A percentile compares a stretch with the other conserved stretches of the same genome.
Evolutionary conservation across 495 filamentous ascomycete genomes (phyloP).

Genomic region (Opeltia flavorubescens): DNA sequence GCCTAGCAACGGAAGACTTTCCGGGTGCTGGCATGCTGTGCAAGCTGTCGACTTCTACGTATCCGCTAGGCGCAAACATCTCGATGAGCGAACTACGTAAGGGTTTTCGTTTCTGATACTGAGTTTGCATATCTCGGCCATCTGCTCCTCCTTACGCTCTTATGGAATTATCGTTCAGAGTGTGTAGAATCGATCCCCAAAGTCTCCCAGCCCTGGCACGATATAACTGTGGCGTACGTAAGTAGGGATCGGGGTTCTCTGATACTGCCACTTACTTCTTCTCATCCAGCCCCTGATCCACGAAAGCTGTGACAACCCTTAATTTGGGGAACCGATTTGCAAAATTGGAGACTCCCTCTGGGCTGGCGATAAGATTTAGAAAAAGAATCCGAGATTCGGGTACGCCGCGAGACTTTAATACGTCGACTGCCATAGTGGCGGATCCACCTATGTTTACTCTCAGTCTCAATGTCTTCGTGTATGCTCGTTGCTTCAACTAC

Average conservation of each 20-base stretch:
- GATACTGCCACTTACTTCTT: slow-evolving; percentile 59
- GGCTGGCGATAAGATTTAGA: slow-evolving; percentile 89
- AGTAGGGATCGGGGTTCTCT: slow-evolving; percentile 9
- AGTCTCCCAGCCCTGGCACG: slow-evolving; percentile 87
- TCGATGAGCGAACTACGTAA: too few species aligned
- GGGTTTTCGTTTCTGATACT: too few species aligned
- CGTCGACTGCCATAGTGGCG: slow-evolving; percentile 90
- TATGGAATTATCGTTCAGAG: slow-evolving; percentile 36
- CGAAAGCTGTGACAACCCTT: slow-evolving; percentile 88
- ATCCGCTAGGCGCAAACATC: too few species aligned
- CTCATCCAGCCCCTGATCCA: slow-evolving; percentile 87
- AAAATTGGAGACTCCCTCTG: slow-evolving; percentile 80
- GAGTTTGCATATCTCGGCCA: neutral
- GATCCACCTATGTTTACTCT: slow-evolving; percentile 53
- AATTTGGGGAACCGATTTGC: slow-evolving; percentile 84
- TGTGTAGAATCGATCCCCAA: slow-evolving; percentile 94
- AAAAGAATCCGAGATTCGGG: slow-evolving; percentile 92
- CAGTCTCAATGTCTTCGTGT: slow-evolving; percentile 8
- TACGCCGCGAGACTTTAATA: slow-evolving; percentile 75
- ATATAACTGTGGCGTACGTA: slow-evolving; percentile 58
- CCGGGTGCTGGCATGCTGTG: too few species aligned
- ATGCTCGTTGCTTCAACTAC: slow-evolving; percentile 29
- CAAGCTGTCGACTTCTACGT: too few species aligned
- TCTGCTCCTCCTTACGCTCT: neutral
- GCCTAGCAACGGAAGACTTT: neutral